phyloP scores from a whole-genome alignment of 352 stramenopile species.

The Globisporangium middletonii region DNA sequence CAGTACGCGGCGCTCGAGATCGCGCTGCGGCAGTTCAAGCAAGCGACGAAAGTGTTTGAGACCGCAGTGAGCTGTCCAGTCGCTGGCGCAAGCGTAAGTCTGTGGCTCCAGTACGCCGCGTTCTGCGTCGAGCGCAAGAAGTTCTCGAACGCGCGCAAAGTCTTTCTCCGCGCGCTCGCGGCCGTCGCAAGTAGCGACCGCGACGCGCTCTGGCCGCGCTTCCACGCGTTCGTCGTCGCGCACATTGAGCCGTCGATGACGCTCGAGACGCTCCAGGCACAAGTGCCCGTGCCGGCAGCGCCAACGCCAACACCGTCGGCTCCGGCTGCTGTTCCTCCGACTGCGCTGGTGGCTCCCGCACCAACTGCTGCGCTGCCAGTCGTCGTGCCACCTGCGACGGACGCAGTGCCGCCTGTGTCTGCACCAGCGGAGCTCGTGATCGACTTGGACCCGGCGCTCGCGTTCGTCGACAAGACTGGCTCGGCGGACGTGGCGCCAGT shows the following conservation, averaged over 20 bases:
- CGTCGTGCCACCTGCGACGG: no score
- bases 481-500: constrained; percentile 5
- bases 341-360: constrained; percentile 6
- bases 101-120: constrained; percentile 65
- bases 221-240: constrained; percentile 56
- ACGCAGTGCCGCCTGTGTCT: no score
- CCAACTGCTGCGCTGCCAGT: neutral
- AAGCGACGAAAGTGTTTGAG: constrained; percentile 79
- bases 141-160: constrained; percentile 67
- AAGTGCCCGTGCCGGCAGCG: constrained; percentile 24
- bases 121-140: constrained; percentile 76
- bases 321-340: neutral
- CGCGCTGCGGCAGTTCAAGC: constrained; percentile 77
- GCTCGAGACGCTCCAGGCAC: constrained; percentile 44
- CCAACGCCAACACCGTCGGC: neutral
- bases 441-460: constrained; percentile 36
- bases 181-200: constrained; percentile 28
- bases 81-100: constrained; percentile 20
- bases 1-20: constrained; percentile 75
- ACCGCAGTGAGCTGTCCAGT: constrained; percentile 44
- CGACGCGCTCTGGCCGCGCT: constrained; percentile 35
- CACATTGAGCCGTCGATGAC: constrained; percentile 57
- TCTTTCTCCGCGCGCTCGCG: constrained; percentile 57
- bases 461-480: constrained; percentile 65
- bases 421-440: neutral